Base-by-base conservation (phyloP, 2,329 filamentous ascomycete species). In the Rhinocladiella similis region DNA sequence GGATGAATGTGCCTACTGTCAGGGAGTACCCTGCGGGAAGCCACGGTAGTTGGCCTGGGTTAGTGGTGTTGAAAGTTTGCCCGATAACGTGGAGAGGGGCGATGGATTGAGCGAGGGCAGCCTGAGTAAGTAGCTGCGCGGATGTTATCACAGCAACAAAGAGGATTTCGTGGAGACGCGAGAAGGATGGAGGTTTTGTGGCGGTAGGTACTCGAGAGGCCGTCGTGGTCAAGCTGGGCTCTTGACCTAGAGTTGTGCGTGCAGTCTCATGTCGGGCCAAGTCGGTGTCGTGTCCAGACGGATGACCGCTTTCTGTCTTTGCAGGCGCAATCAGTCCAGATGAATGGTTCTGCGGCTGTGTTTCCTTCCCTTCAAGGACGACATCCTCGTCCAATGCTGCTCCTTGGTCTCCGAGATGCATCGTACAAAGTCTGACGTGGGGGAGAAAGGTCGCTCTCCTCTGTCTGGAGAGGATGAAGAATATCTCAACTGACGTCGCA, bases 1-100 rank as follows among this genome's bases (percentile, higher is more conserved):
- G 70, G 50, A 81, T 79, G 62, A 81, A 80, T 2, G 75, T 79
- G 6, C 79, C 78, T 1, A 77, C 73, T 0, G 77, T 78, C 36
- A 81, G 68, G 41, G 72, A 73, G 64, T 79, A 81, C 9, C 73
- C 74, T 7, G 78, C 77, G 47, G 77, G 70, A 27, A 78, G 68
- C 79, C 78, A 81, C 18, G 72, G 70, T 36, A 74, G 69, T 47
- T 76, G 67, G n/a, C 73, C 77, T 2, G 75, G 56, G 16, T 58
- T 70, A 38, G 70, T 70, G 1, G 65, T 68, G n/a, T 68, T 70
- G 35, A 81, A 73, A 43, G 70, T 70, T n/a, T 68, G 59, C 16
- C 72, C 76, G 58, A 82, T 80, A 49, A 77, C 68, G 46, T 78
- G 73, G 14, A 79, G 66, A 12, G 48, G 72, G 12, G 70, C 70